Conservation (phyloP, 441 rosid genomes). For the Eruca vesicaria region DNA sequence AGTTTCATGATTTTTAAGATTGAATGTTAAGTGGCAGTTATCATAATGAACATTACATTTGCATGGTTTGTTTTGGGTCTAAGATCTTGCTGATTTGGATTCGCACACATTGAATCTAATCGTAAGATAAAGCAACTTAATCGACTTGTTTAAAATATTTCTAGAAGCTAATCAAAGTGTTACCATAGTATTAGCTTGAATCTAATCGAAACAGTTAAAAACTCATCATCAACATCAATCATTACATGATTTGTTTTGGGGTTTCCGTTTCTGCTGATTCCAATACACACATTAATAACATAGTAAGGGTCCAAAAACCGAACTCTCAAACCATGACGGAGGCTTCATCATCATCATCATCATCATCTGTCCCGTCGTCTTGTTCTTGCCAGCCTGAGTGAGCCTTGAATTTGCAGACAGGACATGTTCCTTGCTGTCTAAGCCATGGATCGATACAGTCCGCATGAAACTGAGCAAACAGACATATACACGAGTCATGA, state of each 20-base stretch:
- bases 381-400: conserved; percentile 66
- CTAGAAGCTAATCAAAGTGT: background rate
- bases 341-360: conserved; percentile 45
- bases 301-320: background rate
- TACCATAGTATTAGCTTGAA: background rate
- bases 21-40: background rate
- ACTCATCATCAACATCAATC: background rate
- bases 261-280: background rate
- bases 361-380: conserved; percentile 40
- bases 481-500: background rate
- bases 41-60: conserved; percentile 8
- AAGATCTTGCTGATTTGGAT: background rate
- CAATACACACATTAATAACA: background rate
- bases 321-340: conserved; percentile 59
- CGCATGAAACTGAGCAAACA: conserved; percentile 75
- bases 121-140: background rate
- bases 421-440: conserved; percentile 90
- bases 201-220: background rate
- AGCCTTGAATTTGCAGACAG: conserved; percentile 81
- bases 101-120: background rate
- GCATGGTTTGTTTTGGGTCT: conserved; percentile 7
- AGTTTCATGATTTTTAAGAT: background rate
- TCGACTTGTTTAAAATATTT: background rate
- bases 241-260: conserved; percentile 17
- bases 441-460: conserved; percentile 89